phyloP scores from a whole-genome alignment of 2,329 filamentous ascomycete genomes.

The Dendrostoma leiphaemia region DNA sequence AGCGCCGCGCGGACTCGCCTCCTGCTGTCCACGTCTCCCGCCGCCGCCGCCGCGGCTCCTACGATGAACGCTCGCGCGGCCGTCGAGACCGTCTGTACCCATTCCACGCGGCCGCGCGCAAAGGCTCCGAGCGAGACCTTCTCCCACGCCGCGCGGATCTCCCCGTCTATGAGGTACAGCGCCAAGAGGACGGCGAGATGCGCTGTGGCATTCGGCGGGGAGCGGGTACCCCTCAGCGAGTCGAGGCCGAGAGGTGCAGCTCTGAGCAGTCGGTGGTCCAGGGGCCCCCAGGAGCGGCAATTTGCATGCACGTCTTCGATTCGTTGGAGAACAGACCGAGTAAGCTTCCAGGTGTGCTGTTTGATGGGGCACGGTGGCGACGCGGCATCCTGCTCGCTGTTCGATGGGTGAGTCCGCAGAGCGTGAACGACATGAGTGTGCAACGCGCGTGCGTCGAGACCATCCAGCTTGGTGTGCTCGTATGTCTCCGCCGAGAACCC shows the following conservation, averaged over 20 bases:
- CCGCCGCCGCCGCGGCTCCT: not conserved
- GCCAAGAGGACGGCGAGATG: conserved; percentile 16
- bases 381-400: not conserved
- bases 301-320: conserved; percentile 10
- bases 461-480: conserved; percentile 22
- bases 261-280: conserved; percentile 14
- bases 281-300: not conserved
- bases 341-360: not conserved
- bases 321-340: not conserved
- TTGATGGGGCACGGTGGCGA: not conserved
- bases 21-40: not conserved
- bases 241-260: conserved; percentile 4
- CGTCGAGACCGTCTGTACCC: conserved; percentile 19
- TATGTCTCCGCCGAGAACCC: conserved; percentile 17
- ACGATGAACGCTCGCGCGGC: conserved; percentile 14
- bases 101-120: conserved; percentile 18
- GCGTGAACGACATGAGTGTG: conserved; percentile 8
- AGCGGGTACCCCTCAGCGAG: conserved; percentile 5
- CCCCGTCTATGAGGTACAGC: conserved; percentile 14
- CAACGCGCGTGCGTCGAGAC: conserved; percentile 15
- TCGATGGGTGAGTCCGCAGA: not conserved
- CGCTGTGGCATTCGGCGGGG: conserved; percentile 17
- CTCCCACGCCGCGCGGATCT: conserved; percentile 20
- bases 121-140: conserved; percentile 12
- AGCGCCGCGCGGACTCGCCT: not conserved